Conservation (phyloP, 139 green algal species). For the Chlorella sp. region DNA sequence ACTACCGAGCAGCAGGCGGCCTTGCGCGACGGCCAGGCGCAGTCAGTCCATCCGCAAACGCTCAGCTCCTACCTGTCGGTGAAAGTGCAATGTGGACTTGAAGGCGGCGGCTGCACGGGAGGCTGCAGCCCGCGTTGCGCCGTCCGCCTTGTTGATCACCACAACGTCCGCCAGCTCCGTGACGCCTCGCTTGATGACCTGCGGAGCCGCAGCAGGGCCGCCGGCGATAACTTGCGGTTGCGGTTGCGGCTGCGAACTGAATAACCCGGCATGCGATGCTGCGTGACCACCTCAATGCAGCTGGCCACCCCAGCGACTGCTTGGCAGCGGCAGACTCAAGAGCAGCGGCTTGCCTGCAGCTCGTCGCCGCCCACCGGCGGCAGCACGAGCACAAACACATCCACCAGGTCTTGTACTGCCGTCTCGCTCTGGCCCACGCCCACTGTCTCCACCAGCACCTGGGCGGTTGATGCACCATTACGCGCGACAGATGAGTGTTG, state of each 20-base stretch:
- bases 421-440: constrained; percentile 71
- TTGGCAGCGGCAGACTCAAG: no score
- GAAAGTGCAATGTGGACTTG: constrained; percentile 38
- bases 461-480: background rate
- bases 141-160: constrained; percentile 67
- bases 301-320: no score
- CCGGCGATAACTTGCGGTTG: no score
- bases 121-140: constrained; percentile 37
- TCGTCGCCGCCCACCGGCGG: constrained; percentile 49
- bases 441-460: constrained; percentile 65
- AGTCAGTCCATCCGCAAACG: no score
- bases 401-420: constrained; percentile 64
- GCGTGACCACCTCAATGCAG: no score
- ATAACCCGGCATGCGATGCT: no score
- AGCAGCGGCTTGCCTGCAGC: background rate
- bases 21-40: no score
- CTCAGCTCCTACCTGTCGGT: background rate
- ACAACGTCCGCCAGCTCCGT: constrained; percentile 65
- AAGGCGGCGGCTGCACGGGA: constrained; percentile 34
- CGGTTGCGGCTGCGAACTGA: no score
- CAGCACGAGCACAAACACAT: constrained; percentile 70
- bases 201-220: no score
- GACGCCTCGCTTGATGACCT: constrained; percentile 75
- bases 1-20: no score
- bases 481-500: background rate